phyloP scores from a whole-genome alignment of 768 basidiomycete genomes.

The Tubosaeta brunneosetosa region DNA sequence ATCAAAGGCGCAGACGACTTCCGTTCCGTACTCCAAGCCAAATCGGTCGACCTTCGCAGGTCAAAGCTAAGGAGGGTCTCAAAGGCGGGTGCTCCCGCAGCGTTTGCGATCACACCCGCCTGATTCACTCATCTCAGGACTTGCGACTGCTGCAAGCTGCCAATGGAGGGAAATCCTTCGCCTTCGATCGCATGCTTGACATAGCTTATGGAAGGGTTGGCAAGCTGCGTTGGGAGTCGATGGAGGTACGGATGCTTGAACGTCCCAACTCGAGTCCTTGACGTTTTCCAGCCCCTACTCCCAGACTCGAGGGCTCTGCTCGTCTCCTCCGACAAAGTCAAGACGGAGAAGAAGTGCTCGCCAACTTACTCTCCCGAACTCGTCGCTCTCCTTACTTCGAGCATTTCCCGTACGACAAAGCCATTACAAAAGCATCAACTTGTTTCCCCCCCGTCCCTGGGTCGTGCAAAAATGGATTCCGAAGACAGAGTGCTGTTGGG shows the following conservation, averaged over 20 bases:
- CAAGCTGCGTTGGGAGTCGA: conserved; percentile 61
- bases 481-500: conserved; percentile 59
- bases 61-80: conserved; percentile 46
- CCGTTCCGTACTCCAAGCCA: conserved; percentile 39
- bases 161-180: conserved; percentile 43
- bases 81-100: conserved; percentile 37
- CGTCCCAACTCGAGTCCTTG: conserved; percentile 1
- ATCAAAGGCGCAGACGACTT: conserved; percentile 57
- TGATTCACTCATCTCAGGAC: conserved; percentile 36
- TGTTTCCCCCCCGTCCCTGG: conserved; percentile 50
- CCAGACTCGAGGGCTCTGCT: conserved; percentile 39
- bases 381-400: conserved; percentile 54
- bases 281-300: conserved; percentile 47
- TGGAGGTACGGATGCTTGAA: conserved; percentile 44
- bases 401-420: conserved; percentile 42
- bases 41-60: conserved; percentile 27
- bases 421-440: conserved; percentile 41
- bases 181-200: conserved; percentile 57
- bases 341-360: conserved; percentile 51
- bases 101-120: neutral
- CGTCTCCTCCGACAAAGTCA: conserved; percentile 48
- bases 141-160: conserved; percentile 50
- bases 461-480: conserved; percentile 52
- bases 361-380: conserved; percentile 65
- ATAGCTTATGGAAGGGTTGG: conserved; percentile 76